These are phyloP conservation scores for Fonsecaea multimorphosa DNA, from an alignment of 2,329 filamentous ascomycete species.

Conservation along the genomic window DNA sequence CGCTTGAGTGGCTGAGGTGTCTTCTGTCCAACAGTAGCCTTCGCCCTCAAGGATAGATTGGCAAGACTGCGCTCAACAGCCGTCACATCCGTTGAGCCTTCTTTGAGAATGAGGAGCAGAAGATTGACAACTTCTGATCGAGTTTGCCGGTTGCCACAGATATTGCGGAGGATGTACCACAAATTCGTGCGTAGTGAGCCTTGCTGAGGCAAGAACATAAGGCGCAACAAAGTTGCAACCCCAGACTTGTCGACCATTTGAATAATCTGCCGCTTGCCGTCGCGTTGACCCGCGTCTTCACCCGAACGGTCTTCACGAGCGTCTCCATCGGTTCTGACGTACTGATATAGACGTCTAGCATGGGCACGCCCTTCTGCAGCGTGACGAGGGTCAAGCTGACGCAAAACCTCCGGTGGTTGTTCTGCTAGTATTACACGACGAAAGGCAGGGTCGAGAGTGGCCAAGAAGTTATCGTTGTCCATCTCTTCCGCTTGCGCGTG, in stretches of 20 bases:
- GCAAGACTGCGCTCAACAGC: constrained; percentile 96
- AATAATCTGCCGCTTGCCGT: constrained; percentile 71
- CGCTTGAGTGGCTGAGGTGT: constrained; percentile 83
- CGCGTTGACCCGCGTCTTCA: constrained; percentile 46
- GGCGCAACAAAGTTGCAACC: constrained; percentile 90
- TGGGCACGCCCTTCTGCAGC: constrained; percentile 83
- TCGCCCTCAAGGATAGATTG: constrained; percentile 88
- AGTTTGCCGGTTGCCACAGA: constrained; percentile 96
- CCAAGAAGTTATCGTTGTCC: constrained; percentile 89
- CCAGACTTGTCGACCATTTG: constrained; percentile 98
- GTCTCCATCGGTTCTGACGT: constrained; percentile 57
- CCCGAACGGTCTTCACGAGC: constrained; percentile 42
- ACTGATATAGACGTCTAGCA: constrained; percentile 61
- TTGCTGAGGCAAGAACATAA: constrained; percentile 97
- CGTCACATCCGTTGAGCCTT: constrained; percentile 89
- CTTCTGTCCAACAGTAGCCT: constrained; percentile 77
- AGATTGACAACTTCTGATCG: constrained; percentile 92
- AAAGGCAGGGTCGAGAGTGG: constrained; percentile 83
- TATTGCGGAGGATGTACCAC: constrained; percentile 84
- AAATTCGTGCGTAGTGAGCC: constrained; percentile 83
- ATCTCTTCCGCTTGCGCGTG: constrained; percentile 74
- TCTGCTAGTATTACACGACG: constrained; percentile 88
- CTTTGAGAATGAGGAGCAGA: constrained; percentile 89
- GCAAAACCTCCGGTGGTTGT: constrained; percentile 85
- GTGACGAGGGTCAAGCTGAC: constrained; percentile 82